Percentiles rank a stretch among this genome's conserved stretches.
These are phyloP conservation scores for Astragalus membranaceus DNA, from an alignment of 306 rosid species.

Conservation along the genomic window DNA sequence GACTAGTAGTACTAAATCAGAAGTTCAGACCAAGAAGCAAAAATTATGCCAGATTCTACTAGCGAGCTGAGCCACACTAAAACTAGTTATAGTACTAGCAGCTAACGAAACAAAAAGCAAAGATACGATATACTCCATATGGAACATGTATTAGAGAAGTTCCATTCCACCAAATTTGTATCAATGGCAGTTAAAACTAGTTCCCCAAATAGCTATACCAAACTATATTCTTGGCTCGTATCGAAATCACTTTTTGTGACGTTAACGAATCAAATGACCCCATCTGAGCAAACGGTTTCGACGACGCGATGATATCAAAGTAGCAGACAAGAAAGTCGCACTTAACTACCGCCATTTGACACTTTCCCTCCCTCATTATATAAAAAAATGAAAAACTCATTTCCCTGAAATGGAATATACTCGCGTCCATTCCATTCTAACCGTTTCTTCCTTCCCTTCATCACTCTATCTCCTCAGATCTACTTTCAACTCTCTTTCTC, in stretches of 20 bases:
- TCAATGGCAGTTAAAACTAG: background rate
- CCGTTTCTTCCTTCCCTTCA: background rate
- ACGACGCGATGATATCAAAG: constrained; percentile 35
- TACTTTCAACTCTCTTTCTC: background rate
- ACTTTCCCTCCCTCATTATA: background rate
- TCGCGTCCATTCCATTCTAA: background rate
- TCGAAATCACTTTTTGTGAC: background rate
- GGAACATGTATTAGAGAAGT: background rate
- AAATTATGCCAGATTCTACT: background rate
- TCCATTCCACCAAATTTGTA: background rate
- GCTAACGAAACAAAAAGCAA: background rate
- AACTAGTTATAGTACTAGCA: background rate
- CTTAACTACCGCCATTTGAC: constrained; percentile 14
- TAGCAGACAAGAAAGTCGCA: constrained; percentile 4
- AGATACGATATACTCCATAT: background rate
- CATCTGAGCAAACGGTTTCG: constrained; percentile 1
- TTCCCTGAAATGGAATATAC: constrained; percentile 6
- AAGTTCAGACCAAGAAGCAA: too few relatives aligned
- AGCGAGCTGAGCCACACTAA: background rate
- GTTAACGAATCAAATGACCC: background rate
- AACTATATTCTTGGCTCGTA: background rate
- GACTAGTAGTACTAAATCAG: too few relatives aligned
- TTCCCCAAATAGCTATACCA: background rate
- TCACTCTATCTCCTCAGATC: constrained; percentile 32
- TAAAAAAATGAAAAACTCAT: background rate